Conservation (phyloP, 2,329 filamentous ascomycete species). For the Orbilia ellipsospora region DNA sequence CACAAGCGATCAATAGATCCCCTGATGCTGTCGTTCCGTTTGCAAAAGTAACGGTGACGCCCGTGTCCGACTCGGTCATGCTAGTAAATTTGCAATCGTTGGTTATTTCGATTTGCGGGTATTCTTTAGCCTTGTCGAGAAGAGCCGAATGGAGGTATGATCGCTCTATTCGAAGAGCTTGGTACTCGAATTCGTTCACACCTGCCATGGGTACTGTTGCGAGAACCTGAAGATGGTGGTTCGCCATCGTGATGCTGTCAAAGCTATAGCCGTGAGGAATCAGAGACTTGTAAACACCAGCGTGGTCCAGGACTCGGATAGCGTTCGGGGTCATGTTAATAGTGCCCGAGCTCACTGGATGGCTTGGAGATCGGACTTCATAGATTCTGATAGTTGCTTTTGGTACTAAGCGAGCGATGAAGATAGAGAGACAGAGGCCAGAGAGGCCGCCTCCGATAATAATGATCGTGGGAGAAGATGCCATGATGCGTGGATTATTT, state of each 20-base stretch:
- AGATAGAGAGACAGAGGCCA: constrained; percentile 61
- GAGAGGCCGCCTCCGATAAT: constrained; percentile 46
- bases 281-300: constrained; percentile 64
- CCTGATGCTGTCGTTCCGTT: constrained; percentile 57
- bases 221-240: constrained; percentile 56
- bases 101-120: constrained; percentile 43
- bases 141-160: constrained; percentile 59
- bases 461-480: constrained; percentile 20
- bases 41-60: constrained; percentile 58
- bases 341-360: constrained; percentile 65
- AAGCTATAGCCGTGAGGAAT: constrained; percentile 67
- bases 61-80: constrained; percentile 23
- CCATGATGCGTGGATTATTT: too few species aligned
- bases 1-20: constrained; percentile 60
- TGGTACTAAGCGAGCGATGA: constrained; percentile 65
- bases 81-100: constrained; percentile 56
- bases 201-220: constrained; percentile 67
- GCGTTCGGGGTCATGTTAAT: constrained; percentile 66
- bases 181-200: constrained; percentile 67
- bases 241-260: constrained; percentile 66
- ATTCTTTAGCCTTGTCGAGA: constrained; percentile 49
- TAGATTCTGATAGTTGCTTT: constrained; percentile 64
- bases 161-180: constrained; percentile 60
- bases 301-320: constrained; percentile 64
- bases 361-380: constrained; percentile 64